phyloP scores from a whole-genome alignment of 768 basidiomycete genomes.

The Amanita exitialis region DNA sequence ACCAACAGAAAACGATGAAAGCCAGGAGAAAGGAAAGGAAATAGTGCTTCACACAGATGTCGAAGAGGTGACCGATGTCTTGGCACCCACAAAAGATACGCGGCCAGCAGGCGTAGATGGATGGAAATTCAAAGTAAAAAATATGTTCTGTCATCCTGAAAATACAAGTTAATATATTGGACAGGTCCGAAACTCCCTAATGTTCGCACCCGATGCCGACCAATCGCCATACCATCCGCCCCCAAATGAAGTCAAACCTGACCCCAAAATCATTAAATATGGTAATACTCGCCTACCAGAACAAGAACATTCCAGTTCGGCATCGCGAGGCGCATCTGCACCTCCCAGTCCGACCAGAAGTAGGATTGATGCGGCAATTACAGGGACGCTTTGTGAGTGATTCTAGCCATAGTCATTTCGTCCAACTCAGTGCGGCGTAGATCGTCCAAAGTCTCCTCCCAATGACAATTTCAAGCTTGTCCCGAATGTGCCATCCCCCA shows the following conservation, averaged over 20 bases:
- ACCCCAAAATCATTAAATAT: slow-evolving; percentile 63
- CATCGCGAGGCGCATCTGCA: slow-evolving; percentile 34
- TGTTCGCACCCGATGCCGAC: slow-evolving; percentile 93
- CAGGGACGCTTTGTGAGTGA: slow-evolving; percentile 78
- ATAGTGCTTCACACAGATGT: slow-evolving; percentile 18
- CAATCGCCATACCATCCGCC: slow-evolving; percentile 60
- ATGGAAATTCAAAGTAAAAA: slow-evolving; percentile 70
- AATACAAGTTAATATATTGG: slow-evolving; percentile 4
- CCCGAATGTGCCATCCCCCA: slow-evolving; percentile 80
- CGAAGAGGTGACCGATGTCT: slow-evolving; percentile 46
- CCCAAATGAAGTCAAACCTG: slow-evolving; percentile 16
- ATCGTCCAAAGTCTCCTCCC: slow-evolving; percentile 50
- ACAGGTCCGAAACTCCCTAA: slow-evolving; percentile 87
- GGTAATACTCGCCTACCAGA: slow-evolving; percentile 73
- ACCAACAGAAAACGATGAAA: slow-evolving; percentile 10
- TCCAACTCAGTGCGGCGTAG: slow-evolving; percentile 21
- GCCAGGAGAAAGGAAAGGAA: slow-evolving; percentile 14
- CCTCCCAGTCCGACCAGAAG: slow-evolving; percentile 89
- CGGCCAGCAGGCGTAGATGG: slow-evolving; percentile 66
- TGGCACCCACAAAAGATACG: slow-evolving; percentile 73
- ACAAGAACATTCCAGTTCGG: slow-evolving; percentile 43
- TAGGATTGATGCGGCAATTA: slow-evolving; percentile 85
- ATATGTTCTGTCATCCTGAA: background rate
- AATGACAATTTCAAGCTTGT: slow-evolving; percentile 63
- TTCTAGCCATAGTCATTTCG: slow-evolving; percentile 6